Conservation (phyloP, 805 yeast species). For the Ogataea pignaliae region DNA sequence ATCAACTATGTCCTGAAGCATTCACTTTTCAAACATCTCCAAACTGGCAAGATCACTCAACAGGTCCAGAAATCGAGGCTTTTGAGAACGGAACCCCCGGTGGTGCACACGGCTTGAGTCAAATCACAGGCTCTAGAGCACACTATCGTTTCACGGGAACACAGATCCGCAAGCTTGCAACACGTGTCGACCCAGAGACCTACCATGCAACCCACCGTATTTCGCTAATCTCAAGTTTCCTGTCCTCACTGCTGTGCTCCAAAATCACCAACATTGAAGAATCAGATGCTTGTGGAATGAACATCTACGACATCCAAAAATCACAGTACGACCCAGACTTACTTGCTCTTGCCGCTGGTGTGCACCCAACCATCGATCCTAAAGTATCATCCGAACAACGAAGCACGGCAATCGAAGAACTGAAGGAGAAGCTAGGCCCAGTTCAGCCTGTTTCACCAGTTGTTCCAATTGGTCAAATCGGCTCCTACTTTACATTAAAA, state of each 20-base stretch:
- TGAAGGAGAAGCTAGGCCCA: slow-evolving; percentile 50
- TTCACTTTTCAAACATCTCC: slow-evolving; percentile 69
- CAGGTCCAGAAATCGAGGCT: slow-evolving; percentile 58
- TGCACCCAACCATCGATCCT: slow-evolving; percentile 38
- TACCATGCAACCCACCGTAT: slow-evolving; percentile 59
- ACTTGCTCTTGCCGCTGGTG: slow-evolving; percentile 50
- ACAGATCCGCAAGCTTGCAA: slow-evolving; percentile 74
- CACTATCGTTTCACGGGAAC: slow-evolving; percentile 89
- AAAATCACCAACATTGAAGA: slow-evolving; percentile 62
- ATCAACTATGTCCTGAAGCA: slow-evolving; percentile 45
- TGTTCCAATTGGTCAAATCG: slow-evolving; percentile 45
- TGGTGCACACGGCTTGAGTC: slow-evolving; percentile 56
- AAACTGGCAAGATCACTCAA: slow-evolving; percentile 94
- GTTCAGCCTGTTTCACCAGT: slow-evolving; percentile 45
- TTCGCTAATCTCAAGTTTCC: slow-evolving; percentile 72
- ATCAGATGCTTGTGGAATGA: slow-evolving; percentile 93
- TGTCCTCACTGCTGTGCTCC: slow-evolving; percentile 69
- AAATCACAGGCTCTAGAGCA: slow-evolving; percentile 78
- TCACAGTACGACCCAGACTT: slow-evolving; percentile 54
- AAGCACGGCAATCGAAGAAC: slow-evolving; percentile 33
- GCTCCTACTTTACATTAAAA: slow-evolving; percentile 55
- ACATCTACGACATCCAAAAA: slow-evolving; percentile 66
- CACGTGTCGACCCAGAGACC: slow-evolving; percentile 43
- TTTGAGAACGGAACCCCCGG: slow-evolving; percentile 56
- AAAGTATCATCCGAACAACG: slow-evolving; percentile 23